These are phyloP conservation scores for Fagus crenata DNA, from an alignment of 306 rosid species.

Conservation along the genomic window DNA sequence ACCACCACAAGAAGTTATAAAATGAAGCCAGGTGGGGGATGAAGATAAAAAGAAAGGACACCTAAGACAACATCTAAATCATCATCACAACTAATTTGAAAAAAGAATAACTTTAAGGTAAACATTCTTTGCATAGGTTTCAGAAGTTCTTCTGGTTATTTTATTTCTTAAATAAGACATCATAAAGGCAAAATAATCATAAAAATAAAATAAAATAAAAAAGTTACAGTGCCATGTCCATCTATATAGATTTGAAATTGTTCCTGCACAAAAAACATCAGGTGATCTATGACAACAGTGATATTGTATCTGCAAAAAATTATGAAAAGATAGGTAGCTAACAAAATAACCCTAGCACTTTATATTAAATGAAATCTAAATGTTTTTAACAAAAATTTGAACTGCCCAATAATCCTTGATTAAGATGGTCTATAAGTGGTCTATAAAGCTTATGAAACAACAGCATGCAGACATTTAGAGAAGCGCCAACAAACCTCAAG, in stretches of 20 bases:
- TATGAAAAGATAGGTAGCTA: no score
- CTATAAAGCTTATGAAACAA: slow-evolving; percentile 5
- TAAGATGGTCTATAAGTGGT: no score
- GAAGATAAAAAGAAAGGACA: neutral
- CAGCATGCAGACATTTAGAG: slow-evolving; percentile 17
- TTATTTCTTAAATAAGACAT: no score
- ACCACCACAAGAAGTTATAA: neutral
- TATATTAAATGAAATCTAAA: no score
- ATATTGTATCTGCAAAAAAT: no score
- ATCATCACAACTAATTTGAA: neutral
- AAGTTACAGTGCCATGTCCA: neutral
- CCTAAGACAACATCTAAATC: neutral
- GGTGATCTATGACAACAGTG: no score
- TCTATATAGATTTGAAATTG: no score
- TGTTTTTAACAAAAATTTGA: neutral
- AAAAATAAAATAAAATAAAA: neutral
- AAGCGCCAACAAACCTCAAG: slow-evolving; percentile 64
- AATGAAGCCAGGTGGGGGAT: neutral
- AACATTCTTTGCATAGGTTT: neutral
- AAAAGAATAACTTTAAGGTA: neutral
- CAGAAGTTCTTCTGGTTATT: neutral
- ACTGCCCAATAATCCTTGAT: neutral
- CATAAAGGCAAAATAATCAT: no score
- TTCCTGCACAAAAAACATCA: no score
- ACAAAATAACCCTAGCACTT: no score